These are phyloP conservation scores for Lichina pygmaea DNA, from an alignment of 495 filamentous ascomycete species.

Conservation along the genomic window DNA sequence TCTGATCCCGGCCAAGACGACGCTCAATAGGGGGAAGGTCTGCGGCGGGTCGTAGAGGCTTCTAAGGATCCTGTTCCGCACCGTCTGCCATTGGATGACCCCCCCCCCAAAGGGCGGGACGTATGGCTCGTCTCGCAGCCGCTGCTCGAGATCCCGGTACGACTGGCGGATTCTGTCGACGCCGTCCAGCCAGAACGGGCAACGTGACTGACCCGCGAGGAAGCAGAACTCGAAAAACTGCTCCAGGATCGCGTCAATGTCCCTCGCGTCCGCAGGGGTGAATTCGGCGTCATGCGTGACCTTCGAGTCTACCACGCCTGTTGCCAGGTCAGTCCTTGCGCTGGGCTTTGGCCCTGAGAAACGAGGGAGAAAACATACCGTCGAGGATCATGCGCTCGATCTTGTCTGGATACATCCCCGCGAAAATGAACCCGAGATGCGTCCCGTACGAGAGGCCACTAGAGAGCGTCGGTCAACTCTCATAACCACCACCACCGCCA, in stretches of 20 bases:
- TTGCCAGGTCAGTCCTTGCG: too few species aligned
- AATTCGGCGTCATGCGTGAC: conserved; percentile 15
- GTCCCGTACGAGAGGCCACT: conserved; percentile 20
- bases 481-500: too few species aligned
- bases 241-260: conserved; percentile 22
- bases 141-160: background rate
- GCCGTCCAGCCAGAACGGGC: conserved; percentile 12
- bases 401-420: background rate
- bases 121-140: background rate
- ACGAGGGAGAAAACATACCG: too few species aligned
- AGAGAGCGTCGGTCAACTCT: background rate
- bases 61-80: background rate
- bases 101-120: background rate
- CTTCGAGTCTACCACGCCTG: conserved; percentile 3
- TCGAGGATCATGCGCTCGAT: background rate
- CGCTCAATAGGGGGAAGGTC: background rate
- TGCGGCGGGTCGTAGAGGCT: background rate
- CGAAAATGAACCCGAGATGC: background rate
- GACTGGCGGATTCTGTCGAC: background rate
- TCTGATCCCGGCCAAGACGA: background rate
- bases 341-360: too few species aligned
- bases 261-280: conserved; percentile 14
- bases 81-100: background rate
- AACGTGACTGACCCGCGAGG: conserved; percentile 13
- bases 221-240: conserved; percentile 22